Evolutionary conservation across 345 rosid genomes (phyloP).

Genomic region (Pistacia atlantica): DNA sequence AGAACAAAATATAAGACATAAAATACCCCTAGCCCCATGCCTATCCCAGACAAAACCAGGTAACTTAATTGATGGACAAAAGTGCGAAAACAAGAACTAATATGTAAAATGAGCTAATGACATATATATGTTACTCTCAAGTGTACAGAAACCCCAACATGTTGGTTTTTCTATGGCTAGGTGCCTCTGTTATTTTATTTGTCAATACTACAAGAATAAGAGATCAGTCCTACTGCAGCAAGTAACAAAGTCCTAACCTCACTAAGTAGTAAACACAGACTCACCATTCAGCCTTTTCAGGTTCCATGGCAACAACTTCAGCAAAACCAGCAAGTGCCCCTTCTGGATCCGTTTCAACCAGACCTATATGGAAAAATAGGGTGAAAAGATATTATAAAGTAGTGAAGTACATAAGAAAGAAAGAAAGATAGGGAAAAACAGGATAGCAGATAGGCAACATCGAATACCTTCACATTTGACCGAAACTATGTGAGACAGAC

Average conservation of each 20-base stretch:
- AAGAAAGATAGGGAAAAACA: neutral
- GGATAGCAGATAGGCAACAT: neutral
- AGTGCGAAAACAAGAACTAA: neutral
- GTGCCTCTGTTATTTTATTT: neutral
- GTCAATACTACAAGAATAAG: neutral
- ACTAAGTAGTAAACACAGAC: slow-evolving; percentile 14
- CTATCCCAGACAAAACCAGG: neutral
- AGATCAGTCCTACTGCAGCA: neutral
- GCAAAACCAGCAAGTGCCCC: slow-evolving; percentile 94
- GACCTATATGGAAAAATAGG: slow-evolving; percentile 42
- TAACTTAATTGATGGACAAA: neutral
- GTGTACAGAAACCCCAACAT: neutral
- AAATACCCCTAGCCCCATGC: neutral
- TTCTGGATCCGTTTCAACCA: slow-evolving; percentile 94
- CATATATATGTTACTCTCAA: neutral
- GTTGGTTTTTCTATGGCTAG: neutral
- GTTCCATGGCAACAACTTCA: slow-evolving; percentile 94
- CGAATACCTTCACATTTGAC: neutral
- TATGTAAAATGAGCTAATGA: slow-evolving; percentile 1
- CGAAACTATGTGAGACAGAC: neutral
- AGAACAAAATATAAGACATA: neutral
- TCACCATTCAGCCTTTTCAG: slow-evolving; percentile 98
- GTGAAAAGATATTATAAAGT: neutral
- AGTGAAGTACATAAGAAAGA: neutral
- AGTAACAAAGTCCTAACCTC: neutral